These are phyloP conservation scores for Elasticomyces elasticus DNA, from an alignment of 495 filamentous ascomycete species.

Conservation along the genomic window DNA sequence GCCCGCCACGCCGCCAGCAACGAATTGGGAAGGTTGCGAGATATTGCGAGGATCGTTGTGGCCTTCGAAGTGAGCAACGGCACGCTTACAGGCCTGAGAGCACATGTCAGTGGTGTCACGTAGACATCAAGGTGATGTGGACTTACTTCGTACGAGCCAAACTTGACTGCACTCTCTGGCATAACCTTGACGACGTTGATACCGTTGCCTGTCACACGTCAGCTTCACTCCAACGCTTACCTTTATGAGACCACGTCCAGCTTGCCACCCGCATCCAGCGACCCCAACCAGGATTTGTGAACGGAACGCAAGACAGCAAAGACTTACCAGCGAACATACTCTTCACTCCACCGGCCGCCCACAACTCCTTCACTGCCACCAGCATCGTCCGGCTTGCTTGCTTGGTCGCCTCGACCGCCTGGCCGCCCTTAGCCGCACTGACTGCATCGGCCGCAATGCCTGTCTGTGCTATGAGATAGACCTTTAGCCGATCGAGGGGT, in stretches of 20 bases:
- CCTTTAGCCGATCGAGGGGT: constrained; percentile 91
- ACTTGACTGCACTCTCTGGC: constrained; percentile 95
- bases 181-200: constrained; percentile 96
- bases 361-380: constrained; percentile 63
- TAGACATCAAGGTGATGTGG: not conserved
- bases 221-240: not conserved
- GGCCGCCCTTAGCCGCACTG: constrained; percentile 60
- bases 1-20: constrained; percentile 85
- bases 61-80: constrained; percentile 77
- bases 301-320: no score
- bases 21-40: constrained; percentile 72
- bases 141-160: constrained; percentile 80
- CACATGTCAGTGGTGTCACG: not conserved
- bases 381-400: constrained; percentile 57
- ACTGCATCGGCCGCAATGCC: constrained; percentile 49
- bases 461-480: constrained; percentile 92
- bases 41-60: constrained; percentile 73
- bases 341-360: constrained; percentile 76
- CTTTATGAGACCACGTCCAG: not conserved
- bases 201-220: constrained; percentile 69
- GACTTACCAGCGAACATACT: constrained; percentile 87
- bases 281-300: no score
- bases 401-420: constrained; percentile 54
- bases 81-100: constrained; percentile 69
- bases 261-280: not conserved